Base-by-base conservation (phyloP, 805 yeast genomes). In the Yarrowia sp. region DNA sequence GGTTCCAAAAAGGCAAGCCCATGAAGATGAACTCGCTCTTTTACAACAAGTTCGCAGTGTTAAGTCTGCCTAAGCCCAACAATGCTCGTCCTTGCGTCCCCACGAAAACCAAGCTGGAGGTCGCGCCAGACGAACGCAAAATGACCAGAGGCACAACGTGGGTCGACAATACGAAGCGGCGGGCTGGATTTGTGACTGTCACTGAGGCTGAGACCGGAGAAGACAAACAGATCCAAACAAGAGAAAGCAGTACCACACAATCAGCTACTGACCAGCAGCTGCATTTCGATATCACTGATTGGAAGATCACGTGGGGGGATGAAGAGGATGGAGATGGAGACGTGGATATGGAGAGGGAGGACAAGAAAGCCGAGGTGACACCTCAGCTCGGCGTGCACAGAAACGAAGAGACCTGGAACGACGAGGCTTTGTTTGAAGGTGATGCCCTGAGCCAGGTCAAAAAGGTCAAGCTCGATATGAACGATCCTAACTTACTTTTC, bases 401-500 rank as follows among this genome's bases (percentile, higher is more conserved):
- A 12, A 38, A 24, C 14, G 61, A 52, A 17, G 63, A 43, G 30
- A 6, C 9, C 2, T 58, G 63, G 63, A 76, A 72, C 17, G 93
- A 89, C 70, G 89, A 86, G 28, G 79, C 82, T 67, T 81, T 95
- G n/a, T 83, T 92, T 62, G 87, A 89, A 43, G 98, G 97, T 1
- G 80, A 79, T 24, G 62, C 78, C 73, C 62, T 66, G 28, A 65
- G 69, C 4, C 62, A 68, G 16, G 48, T 51, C 5, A 71, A 68
- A 36, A 62, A 67, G 62, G 71, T 75, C 21, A 80, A 80, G 68
- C 75, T 95, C 48, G 96, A 93, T 74, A 82, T 92, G 87, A 95
- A 92, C 72, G 99, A 95, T 74, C 89, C 95, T 14, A 81, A 86
- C 63, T 76, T 95, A 65, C 75, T 93, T 43, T 87, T 95, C 67